Base-by-base conservation (phyloP, 2,329 filamentous ascomycete genomes). In the Fusarium oxysporum region DNA sequence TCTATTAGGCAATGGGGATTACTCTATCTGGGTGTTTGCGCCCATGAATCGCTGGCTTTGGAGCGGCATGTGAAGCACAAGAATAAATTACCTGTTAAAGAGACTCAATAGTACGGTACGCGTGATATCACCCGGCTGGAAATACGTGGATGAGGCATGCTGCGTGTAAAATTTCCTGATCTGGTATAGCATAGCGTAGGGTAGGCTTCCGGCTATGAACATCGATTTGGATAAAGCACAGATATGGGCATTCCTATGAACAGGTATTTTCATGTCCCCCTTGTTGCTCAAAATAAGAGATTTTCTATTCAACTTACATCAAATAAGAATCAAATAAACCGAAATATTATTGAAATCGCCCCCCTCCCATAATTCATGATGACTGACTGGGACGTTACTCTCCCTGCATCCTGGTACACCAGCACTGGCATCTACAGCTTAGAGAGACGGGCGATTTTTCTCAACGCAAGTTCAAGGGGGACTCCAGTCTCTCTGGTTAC, bases 201-300 rank as follows among this genome's bases (percentile, higher is more conserved):
- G n/a, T 35, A 25, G 8, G 6, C 4, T 25, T 19, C n/a, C 6
- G 6, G 8, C n/a, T 14, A 1, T 3, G 8, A 19, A 10, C 2
- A 11, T 10, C 2, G 0, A 19, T 6, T 5, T 35, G 8, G 12
- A 23, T 19, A 4, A 8, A 14, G 30, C 6, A 23, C 1, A 33
- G 3, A 19, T 0, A 1, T 5, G 4, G 8, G 12, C 12, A 33
- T 8, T 11, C n/a, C 12, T 1, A 33, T 0, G 2, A n/a, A 17
- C 4, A 32, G 0, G 5, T n/a, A 17, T 17, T 32, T 4, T n/a
- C 2, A 12, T 23, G 11, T 8, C 14, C 6, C 5, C 2, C 10
- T 19, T 33, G 12, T 21, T 13, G 3, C 4, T 16, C 1, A 1
- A 14, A 21, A 21, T 0, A 21, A 11, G 8, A 5, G 5, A 10